Base-by-base conservation (phyloP, 106 monocot genomes). In the Phalaenopsis equestris region DNA sequence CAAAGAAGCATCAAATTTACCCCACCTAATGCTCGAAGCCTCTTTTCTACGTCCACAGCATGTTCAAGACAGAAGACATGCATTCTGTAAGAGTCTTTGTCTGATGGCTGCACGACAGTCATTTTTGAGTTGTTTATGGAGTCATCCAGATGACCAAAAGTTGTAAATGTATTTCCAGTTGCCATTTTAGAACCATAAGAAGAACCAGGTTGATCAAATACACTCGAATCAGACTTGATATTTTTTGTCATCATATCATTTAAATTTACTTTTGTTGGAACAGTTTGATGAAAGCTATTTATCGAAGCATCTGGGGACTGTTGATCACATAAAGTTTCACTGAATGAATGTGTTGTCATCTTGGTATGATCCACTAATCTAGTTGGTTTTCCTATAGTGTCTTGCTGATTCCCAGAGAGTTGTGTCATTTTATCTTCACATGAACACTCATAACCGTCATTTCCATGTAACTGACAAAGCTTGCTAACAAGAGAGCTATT, bases 41-140 rank as follows among this genome's bases (percentile, higher is more conserved):
- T 86, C 73, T 92, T 94, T 73, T 91, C 87, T 8, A 90, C 92
- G 30, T 96, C 93, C 43, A 88, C 38, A 41, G 96, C 96, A 85
- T 96, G 96, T 75, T 94, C 94, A 58, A 96, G 96, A 87, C 96
- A 96, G 82, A 96, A 96, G 16, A 96, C 88, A 81, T 96, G 96
- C 90, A 87, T 91, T 83, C 90, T 88, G 64, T 86, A 90, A 80
- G 94, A 94, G 83, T 94, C 92, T 74, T 87, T 96, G 73, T 89
- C 88, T 56, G 72, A 79, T 73, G 55, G 84, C 55, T 81, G 82
- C 77, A 83, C 77, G 57, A 64, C 85, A 73, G 86, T 47, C 23
- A 74, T 41, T n/a, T 37, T 43, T 79, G 86, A 80, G 41, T 58
- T 80, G 67, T 49, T 64, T n/a, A 83, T 56, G 7, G 76, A 73